Evolutionary conservation across 2,329 filamentous ascomycete genomes (phyloP), one percentile per base, ranked within the genome.

Genomic region (Incumbomyces lentus): DNA sequence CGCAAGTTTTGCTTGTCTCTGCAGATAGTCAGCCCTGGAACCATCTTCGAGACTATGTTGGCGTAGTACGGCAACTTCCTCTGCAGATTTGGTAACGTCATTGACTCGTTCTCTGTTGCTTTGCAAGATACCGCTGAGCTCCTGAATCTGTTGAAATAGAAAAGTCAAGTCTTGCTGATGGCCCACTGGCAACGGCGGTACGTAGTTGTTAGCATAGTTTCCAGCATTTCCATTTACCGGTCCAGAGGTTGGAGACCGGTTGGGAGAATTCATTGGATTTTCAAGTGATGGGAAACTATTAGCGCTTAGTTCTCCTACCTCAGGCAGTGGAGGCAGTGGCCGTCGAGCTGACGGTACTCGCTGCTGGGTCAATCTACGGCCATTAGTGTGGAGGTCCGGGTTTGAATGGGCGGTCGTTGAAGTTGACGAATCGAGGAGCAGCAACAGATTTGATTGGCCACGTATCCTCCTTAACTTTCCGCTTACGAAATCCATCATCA

Each of bases 121-220:
- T 52, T 68, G 67, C 44, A 73, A 57, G 1, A 73, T 65, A 13
- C 69, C 66, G 40, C 70, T 71, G 50, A 73, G 55, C 49, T 73
- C 70, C 44, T 70, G 56, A 22, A 73, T 67, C 63, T 71, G 71
- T 31, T 70, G 66, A 48, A 69, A 73, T 2, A 73, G 60, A 45
- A 71, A 67, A 50, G 72, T 69, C 40, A 73, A 60, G 51, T 73
- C 70, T 67, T 72, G 71, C 58, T 72, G 68, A 46, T 73, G 70
- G 10, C 70, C 70, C 7, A 70, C 70, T 49, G 56, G 56, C 2
- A 58, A 48, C 16, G 56, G 54, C 2, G 55, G 40, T 45, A 55
- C 50, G 50, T 53, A 55, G 33, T 47, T 55, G 10, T 52, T 48
- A 17, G 49, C 37, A 14, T 49, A 38, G 17, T 46, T 53, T 6